Evolutionary conservation across 192 early-diverging fungal species (phyloP).

Genomic region (Coemansia umbellata): DNA sequence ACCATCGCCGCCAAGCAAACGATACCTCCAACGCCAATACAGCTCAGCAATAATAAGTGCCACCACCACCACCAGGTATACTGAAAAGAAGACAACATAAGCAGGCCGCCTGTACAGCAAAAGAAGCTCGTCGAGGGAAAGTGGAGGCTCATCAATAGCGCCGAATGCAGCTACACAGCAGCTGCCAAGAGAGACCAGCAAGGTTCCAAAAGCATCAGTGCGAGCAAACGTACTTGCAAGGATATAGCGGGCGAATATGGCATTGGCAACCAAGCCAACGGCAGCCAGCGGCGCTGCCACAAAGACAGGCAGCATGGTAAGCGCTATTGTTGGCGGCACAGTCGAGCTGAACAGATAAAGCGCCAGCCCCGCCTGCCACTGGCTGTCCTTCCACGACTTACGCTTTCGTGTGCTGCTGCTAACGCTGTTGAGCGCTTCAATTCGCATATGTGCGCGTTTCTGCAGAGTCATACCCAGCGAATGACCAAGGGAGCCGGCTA

Average conservation of each 20-base stretch:
- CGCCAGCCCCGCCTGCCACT: slow-evolving; percentile 66
- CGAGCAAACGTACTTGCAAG: slow-evolving; percentile 61
- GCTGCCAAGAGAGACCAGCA: slow-evolving; percentile 63
- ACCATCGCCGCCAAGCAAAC: background rate
- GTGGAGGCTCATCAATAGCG: slow-evolving; percentile 67
- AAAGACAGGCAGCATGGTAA: slow-evolving; percentile 73
- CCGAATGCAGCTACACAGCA: slow-evolving; percentile 68
- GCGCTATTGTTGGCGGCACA: slow-evolving; percentile 65
- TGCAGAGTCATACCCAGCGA: slow-evolving; percentile 73
- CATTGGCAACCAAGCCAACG: slow-evolving; percentile 71
- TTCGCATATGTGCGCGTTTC: slow-evolving; percentile 63
- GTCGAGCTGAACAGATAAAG: slow-evolving; percentile 68
- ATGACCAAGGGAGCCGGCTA: slow-evolving; percentile 66
- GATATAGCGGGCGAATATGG: slow-evolving; percentile 64
- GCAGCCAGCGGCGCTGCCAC: slow-evolving; percentile 74
- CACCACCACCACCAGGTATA: slow-evolving; percentile 53
- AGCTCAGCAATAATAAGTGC: slow-evolving; percentile 47
- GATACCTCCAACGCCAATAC: slow-evolving; percentile 35
- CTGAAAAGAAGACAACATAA: slow-evolving; percentile 62
- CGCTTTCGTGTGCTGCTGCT: background rate
- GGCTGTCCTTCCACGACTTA: slow-evolving; percentile 41
- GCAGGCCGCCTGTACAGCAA: slow-evolving; percentile 61
- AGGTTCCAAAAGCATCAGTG: slow-evolving; percentile 61
- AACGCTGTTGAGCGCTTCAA: slow-evolving; percentile 11
- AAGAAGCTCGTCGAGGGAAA: slow-evolving; percentile 64